Percentiles rank a stretch among this genome's conserved stretches.
Evolutionary conservation across 257 asterid species (phyloP).

Genomic region (Leonotis leonurus): DNA sequence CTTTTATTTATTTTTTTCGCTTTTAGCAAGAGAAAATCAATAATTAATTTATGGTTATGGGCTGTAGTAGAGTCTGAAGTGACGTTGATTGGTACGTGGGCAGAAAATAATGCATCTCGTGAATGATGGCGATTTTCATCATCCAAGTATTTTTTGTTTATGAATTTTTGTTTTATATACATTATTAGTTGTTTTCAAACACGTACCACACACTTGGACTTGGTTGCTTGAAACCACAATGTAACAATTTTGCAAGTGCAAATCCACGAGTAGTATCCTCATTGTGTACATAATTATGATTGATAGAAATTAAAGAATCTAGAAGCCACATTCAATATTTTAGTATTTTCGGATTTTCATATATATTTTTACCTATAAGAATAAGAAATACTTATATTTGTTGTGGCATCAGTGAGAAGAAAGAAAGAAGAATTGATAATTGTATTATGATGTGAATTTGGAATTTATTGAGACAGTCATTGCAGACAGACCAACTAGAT

Average conservation of each 20-base stretch:
- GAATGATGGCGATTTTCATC: constrained; percentile 8
- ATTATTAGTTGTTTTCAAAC: no score
- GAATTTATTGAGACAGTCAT: not conserved
- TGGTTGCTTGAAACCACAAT: not conserved
- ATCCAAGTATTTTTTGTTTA: not conserved
- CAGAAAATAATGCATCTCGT: constrained; percentile 13
- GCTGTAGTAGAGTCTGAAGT: no score
- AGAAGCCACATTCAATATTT: not conserved
- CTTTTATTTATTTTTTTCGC: no score
- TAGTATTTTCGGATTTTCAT: no score
- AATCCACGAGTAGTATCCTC: constrained; percentile 6
- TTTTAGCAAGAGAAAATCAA: no score
- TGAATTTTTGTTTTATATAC: no score
- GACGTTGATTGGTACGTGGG: not conserved
- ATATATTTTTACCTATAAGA: no score
- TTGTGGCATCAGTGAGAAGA: not conserved
- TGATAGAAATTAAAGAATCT: no score
- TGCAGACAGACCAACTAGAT: not conserved
- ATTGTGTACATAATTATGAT: not conserved
- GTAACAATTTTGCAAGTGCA: constrained; percentile 8
- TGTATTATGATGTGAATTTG: not conserved
- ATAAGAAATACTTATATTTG: not conserved
- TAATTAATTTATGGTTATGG: not conserved
- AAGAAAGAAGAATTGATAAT: not conserved
- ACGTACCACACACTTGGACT: constrained; percentile 8